These are phyloP conservation scores for Leucaena leucocephala DNA, from an alignment of 306 rosid genomes.

Conservation along the genomic window DNA sequence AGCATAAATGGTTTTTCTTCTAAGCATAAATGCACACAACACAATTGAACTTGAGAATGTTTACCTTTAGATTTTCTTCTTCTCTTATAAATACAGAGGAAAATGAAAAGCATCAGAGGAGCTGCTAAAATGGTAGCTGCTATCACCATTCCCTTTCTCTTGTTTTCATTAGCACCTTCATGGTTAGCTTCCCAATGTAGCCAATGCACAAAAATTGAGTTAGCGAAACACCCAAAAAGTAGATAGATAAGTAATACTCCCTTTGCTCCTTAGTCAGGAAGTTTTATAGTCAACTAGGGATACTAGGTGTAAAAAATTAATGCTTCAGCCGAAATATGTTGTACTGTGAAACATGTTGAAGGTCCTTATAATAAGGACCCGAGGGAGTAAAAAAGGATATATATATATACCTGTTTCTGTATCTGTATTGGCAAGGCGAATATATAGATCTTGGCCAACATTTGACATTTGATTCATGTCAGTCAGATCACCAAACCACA, in stretches of 20 bases:
- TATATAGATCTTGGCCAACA: conserved; percentile 35
- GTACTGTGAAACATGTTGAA: too few relatives aligned
- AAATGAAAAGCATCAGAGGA: background rate
- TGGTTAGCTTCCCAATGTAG: background rate
- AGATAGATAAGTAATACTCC: background rate
- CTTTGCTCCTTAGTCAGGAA: too few relatives aligned
- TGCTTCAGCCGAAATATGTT: too few relatives aligned
- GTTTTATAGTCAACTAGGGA: too few relatives aligned
- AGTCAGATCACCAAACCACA: conserved; percentile 41
- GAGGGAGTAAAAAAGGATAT: too few relatives aligned
- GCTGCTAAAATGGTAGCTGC: background rate
- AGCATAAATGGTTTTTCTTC: background rate
- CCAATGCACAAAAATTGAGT: background rate
- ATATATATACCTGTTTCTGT: conserved; percentile 7
- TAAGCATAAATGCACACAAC: background rate
- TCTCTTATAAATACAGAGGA: background rate
- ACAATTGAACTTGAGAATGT: background rate
- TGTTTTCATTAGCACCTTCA: background rate
- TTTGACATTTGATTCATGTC: conserved; percentile 10
- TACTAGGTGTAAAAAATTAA: too few relatives aligned
- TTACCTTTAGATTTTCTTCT: background rate
- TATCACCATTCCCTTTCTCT: background rate
- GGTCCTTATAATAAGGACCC: too few relatives aligned
- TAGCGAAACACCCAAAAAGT: background rate
- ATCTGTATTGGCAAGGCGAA: conserved; percentile 36